Conservation (phyloP, 2,329 filamentous ascomycete genomes). For the Penicillium sp. region DNA sequence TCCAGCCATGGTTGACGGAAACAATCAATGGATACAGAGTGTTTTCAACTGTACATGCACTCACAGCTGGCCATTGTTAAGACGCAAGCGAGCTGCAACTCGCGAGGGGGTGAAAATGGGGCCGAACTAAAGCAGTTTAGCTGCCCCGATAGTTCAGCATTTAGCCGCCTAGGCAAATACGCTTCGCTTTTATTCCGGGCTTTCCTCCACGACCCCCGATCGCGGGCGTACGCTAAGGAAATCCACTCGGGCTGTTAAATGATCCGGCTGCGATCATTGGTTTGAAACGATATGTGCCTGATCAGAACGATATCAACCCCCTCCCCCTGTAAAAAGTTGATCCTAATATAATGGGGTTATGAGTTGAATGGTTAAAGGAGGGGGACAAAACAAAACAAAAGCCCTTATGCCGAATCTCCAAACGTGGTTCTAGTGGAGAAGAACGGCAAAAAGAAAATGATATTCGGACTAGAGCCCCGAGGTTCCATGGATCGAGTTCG, state of each 20-base stretch:
- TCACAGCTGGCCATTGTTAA: background rate
- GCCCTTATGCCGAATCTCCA: background rate
- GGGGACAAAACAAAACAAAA: background rate
- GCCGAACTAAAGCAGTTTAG: conserved; percentile 2
- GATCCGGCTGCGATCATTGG: background rate
- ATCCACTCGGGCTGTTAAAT: background rate
- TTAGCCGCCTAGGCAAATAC: background rate
- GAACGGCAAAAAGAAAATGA: background rate
- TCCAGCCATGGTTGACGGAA: background rate
- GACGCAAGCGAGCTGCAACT: background rate
- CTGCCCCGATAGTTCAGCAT: background rate
- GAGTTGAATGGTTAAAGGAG: background rate
- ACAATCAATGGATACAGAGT: background rate
- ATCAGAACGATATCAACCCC: background rate
- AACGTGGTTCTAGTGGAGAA: background rate
- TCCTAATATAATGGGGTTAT: background rate
- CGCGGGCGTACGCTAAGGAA: background rate
- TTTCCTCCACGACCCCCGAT: background rate
- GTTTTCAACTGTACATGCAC: too few relatives aligned
- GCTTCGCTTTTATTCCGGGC: background rate
- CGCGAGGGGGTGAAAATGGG: background rate
- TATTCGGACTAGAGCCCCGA: conserved; percentile 4
- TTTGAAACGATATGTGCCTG: background rate
- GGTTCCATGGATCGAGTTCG: conserved; percentile 12
- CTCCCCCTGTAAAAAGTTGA: background rate